Conservation (phyloP, 176 grass and related monocot genomes). For the Rhynchospora tenuis region DNA sequence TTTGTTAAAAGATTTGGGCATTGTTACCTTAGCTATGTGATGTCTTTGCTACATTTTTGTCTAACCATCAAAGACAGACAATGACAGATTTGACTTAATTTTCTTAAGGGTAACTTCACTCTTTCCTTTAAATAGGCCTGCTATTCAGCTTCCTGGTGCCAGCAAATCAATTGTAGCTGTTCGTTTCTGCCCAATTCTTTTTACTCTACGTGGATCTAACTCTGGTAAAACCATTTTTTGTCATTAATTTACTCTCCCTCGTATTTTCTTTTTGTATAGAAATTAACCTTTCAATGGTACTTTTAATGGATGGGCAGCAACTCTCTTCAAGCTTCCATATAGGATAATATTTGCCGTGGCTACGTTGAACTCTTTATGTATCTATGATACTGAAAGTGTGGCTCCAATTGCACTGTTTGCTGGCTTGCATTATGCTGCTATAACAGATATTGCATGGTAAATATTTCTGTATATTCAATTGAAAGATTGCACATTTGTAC, state of each 20-base stretch:
- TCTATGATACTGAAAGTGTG: constrained; percentile 87
- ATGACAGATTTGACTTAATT: constrained; percentile 1
- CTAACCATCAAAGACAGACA: not conserved
- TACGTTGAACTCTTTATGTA: constrained; percentile 84
- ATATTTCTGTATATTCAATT: constrained; percentile 5
- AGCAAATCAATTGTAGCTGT: constrained; percentile 88
- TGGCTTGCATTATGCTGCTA: constrained; percentile 96
- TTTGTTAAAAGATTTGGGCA: not conserved
- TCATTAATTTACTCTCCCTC: not conserved
- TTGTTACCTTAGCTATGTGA: not conserved
- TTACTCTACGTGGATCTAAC: constrained; percentile 51
- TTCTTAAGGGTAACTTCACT: constrained; percentile 7
- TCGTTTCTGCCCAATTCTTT: constrained; percentile 80
- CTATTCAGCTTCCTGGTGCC: constrained; percentile 71
- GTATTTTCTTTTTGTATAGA: constrained; percentile 9
- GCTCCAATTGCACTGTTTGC: constrained; percentile 71
- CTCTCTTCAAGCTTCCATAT: constrained; percentile 90
- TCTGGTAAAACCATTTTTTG: constrained; percentile 38
- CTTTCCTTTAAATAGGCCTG: constrained; percentile 50
- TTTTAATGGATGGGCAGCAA: constrained; percentile 36
- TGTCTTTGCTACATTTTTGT: not conserved
- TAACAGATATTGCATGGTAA: constrained; percentile 95
- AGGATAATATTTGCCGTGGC: constrained; percentile 79
- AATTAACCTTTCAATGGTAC: not conserved
- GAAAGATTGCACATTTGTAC: not conserved